Evolutionary conservation across 371 early-diverging fungal genomes (phyloP).

Genomic region (Rhizomucor pusillus): DNA sequence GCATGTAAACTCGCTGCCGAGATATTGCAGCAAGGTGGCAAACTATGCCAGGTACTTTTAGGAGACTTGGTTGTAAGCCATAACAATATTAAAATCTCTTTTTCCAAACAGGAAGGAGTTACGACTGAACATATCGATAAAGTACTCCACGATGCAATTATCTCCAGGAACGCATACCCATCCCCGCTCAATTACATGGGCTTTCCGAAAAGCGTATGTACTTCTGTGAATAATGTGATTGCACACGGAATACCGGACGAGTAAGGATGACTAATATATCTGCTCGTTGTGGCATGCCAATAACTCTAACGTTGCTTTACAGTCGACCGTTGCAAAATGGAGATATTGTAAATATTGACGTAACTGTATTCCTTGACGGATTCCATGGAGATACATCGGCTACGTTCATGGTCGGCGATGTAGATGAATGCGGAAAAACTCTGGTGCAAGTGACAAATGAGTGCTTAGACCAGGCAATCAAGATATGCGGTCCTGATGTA

Average conservation of each 20-base stretch:
- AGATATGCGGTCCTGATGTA: constrained; percentile 75
- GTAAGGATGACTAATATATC: too few species aligned
- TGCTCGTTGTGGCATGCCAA: too few species aligned
- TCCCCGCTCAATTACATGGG: constrained; percentile 83
- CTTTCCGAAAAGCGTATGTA: constrained; percentile 85
- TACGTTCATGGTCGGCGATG: constrained; percentile 81
- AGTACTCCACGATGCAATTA: constrained; percentile 66
- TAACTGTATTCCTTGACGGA: constrained; percentile 72
- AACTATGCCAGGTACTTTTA: constrained; percentile 32
- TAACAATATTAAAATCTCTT: background rate
- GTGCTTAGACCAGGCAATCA: constrained; percentile 72
- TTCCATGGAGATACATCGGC: constrained; percentile 87
- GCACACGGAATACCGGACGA: constrained; percentile 91
- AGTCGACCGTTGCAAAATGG: constrained; percentile 72
- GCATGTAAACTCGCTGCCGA: constrained; percentile 71
- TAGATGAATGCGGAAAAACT: constrained; percentile 63
- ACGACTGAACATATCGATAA: constrained; percentile 78
- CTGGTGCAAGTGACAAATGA: constrained; percentile 72
- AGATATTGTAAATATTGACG: constrained; percentile 89
- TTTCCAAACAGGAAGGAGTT: constrained; percentile 41
- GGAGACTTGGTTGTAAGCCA: background rate
- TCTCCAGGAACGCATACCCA: constrained; percentile 76
- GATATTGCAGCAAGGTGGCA: constrained; percentile 54
- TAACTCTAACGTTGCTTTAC: too few species aligned
- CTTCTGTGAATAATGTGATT: constrained; percentile 85